Evolutionary conservation across 2,329 filamentous ascomycete genomes (phyloP).

Genomic region (Uncinocarpus reesii): DNA sequence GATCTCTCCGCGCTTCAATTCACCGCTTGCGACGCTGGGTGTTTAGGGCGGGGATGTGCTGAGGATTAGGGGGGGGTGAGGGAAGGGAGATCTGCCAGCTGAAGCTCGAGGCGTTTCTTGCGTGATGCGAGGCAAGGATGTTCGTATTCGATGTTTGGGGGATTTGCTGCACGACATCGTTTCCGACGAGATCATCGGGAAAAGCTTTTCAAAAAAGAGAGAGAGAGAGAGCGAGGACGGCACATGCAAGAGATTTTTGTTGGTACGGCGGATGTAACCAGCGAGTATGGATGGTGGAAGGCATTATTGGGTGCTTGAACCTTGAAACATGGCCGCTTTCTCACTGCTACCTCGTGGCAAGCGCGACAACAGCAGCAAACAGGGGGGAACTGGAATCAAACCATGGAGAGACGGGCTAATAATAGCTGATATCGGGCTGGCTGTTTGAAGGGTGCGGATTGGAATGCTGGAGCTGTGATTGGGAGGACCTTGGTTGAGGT

Average conservation of each 20-base stretch:
- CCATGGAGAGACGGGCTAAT: background rate
- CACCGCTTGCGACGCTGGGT: too few species aligned
- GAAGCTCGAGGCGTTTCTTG: too few species aligned
- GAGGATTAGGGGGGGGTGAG: too few species aligned
- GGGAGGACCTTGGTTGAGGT: background rate
- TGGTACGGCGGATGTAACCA: constrained; percentile 7
- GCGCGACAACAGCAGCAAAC: background rate
- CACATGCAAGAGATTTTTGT: background rate
- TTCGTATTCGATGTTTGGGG: background rate
- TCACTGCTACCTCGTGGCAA: constrained; percentile 6
- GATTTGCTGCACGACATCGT: constrained; percentile 8
- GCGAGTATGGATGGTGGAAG: too few species aligned
- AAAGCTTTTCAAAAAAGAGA: constrained; percentile 2
- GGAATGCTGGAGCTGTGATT: background rate
- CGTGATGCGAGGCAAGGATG: too few species aligned
- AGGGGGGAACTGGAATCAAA: background rate
- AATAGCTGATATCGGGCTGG: background rate
- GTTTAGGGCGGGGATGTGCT: too few species aligned
- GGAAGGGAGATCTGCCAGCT: too few species aligned
- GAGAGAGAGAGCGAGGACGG: background rate
- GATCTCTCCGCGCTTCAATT: background rate
- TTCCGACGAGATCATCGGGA: background rate
- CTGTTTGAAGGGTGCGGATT: background rate
- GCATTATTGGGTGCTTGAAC: too few species aligned
- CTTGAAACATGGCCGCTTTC: constrained; percentile 5